phyloP scores from a whole-genome alignment of 345 rosid genomes.

The Gynandropsis gynandra region DNA sequence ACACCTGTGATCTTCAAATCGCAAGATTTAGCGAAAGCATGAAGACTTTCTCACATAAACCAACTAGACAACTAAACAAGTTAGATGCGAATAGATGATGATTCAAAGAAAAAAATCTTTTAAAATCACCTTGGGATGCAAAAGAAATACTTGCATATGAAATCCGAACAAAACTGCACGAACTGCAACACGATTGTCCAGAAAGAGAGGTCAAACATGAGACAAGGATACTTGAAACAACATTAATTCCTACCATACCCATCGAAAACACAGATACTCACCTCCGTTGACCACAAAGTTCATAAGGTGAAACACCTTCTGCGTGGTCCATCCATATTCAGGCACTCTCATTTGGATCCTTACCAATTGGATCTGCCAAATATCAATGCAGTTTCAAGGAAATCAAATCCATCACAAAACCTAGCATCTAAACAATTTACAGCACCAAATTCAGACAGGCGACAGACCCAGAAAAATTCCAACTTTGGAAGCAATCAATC shows the following conservation, averaged over 20 bases:
- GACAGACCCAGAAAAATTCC: slow-evolving; percentile 4
- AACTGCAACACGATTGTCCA: slow-evolving; percentile 37
- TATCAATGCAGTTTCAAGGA: slow-evolving; percentile 6
- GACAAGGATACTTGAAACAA: neutral
- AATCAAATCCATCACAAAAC: slow-evolving; percentile 8
- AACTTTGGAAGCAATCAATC: slow-evolving; percentile 1
- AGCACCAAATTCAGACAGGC: neutral
- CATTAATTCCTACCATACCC: neutral
- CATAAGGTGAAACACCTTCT: slow-evolving; percentile 97
- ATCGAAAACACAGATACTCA: slow-evolving; percentile 23
- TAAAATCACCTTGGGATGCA: slow-evolving; percentile 73
- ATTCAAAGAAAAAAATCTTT: neutral
- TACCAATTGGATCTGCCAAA: slow-evolving; percentile 65
- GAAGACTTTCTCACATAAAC: neutral
- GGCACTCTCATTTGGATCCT: slow-evolving; percentile 97
- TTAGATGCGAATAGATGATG: neutral
- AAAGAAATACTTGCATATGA: slow-evolving; percentile 66
- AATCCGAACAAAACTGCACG: slow-evolving; percentile 95
- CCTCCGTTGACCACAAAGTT: slow-evolving; percentile 98
- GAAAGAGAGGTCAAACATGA: slow-evolving; percentile 1
- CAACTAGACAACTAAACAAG: neutral
- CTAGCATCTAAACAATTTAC: neutral
- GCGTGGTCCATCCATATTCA: slow-evolving; percentile 97
- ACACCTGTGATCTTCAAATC: neutral
- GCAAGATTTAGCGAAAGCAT: neutral